Evolutionary conservation across 805 yeast genomes (phyloP).

Genomic region (Candida xyloterini): DNA sequence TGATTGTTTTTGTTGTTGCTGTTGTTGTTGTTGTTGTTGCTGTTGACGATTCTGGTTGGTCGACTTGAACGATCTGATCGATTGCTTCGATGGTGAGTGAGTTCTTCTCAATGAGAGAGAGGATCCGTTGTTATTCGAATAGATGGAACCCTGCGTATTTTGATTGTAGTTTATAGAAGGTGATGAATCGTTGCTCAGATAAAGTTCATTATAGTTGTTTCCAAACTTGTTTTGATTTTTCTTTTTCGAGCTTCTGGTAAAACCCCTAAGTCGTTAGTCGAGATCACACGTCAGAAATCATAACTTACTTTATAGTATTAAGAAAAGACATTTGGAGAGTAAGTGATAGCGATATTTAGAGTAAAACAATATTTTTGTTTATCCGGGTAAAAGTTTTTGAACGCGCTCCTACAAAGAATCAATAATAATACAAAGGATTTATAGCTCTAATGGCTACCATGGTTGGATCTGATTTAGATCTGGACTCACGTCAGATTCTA

Average conservation of each 20-base stretch:
- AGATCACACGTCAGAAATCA: no score
- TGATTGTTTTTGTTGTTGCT: slow-evolving; percentile 22
- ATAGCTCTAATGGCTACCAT: slow-evolving; percentile 7
- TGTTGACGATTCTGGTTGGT: slow-evolving; percentile 24
- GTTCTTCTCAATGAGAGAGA: slow-evolving; percentile 46
- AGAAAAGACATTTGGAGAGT: slow-evolving; percentile 36
- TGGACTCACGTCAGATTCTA: slow-evolving; percentile 17
- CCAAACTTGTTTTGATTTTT: slow-evolving; percentile 30
- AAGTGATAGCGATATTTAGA: neutral
- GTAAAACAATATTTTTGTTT: neutral
- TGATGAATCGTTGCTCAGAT: slow-evolving; percentile 24
- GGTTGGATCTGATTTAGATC: slow-evolving; percentile 14
- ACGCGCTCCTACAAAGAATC: slow-evolving; percentile 5
- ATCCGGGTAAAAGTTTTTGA: slow-evolving; percentile 8
- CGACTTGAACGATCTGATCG: slow-evolving; percentile 33
- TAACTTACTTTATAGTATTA: slow-evolving; percentile 36
- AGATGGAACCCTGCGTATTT: slow-evolving; percentile 24
- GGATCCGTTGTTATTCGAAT: slow-evolving; percentile 43
- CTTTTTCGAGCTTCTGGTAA: slow-evolving; percentile 47
- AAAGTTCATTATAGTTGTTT: slow-evolving; percentile 25
- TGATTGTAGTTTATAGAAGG: slow-evolving; percentile 15
- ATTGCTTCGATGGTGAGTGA: slow-evolving; percentile 45
- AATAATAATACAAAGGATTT: neutral
- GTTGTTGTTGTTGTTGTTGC: slow-evolving; percentile 28
- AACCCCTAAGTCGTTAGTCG: slow-evolving; percentile 39